phyloP scores from a whole-genome alignment of 2,329 filamentous ascomycete species.

The Colletotrichum trifolii region DNA sequence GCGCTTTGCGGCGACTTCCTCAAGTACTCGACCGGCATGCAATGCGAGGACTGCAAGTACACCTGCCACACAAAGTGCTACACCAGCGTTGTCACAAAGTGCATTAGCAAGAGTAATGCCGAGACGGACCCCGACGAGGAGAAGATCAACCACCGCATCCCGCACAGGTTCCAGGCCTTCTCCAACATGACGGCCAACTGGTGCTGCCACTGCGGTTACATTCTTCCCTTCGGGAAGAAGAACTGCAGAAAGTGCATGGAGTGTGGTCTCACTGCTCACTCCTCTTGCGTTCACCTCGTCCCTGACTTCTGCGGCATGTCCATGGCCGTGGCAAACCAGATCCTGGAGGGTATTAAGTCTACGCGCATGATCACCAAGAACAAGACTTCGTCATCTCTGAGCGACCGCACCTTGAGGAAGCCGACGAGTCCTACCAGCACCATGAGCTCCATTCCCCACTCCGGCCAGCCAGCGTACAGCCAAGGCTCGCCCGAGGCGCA shows the following conservation, averaged over 20 bases:
- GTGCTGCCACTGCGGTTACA: slow-evolving; percentile 99
- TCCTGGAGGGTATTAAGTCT: slow-evolving; percentile 85
- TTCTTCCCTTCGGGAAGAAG: slow-evolving; percentile 93
- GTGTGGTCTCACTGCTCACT: slow-evolving; percentile 91
- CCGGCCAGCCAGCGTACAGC: slow-evolving; percentile 41
- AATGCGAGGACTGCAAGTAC: slow-evolving; percentile 99
- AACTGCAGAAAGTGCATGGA: slow-evolving; percentile 95
- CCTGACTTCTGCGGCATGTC: slow-evolving; percentile 99
- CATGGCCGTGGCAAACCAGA: slow-evolving; percentile 96
- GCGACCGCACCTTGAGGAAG: slow-evolving; percentile 73
- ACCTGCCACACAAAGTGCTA: slow-evolving; percentile 99
- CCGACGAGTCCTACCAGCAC: slow-evolving; percentile 58
- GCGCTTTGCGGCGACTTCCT: slow-evolving; percentile 97
- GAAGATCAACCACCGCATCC: slow-evolving; percentile 99
- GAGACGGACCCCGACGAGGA: slow-evolving; percentile 98
- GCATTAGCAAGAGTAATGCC: slow-evolving; percentile 99
- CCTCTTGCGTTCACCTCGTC: slow-evolving; percentile 91
- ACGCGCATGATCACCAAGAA: slow-evolving; percentile 77
- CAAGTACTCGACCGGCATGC: slow-evolving; percentile 98
- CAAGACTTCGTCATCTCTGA: slow-evolving; percentile 65
- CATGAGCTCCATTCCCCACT: slow-evolving; percentile 44
- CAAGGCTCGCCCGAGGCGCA: slow-evolving; percentile 60
- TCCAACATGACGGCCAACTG: slow-evolving; percentile 98
- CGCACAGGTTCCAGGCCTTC: slow-evolving; percentile 96
- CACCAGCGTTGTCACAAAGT: slow-evolving; percentile 95